Evolutionary conservation across 805 yeast genomes (phyloP).

Genomic region (Teunomyces panamensis): DNA sequence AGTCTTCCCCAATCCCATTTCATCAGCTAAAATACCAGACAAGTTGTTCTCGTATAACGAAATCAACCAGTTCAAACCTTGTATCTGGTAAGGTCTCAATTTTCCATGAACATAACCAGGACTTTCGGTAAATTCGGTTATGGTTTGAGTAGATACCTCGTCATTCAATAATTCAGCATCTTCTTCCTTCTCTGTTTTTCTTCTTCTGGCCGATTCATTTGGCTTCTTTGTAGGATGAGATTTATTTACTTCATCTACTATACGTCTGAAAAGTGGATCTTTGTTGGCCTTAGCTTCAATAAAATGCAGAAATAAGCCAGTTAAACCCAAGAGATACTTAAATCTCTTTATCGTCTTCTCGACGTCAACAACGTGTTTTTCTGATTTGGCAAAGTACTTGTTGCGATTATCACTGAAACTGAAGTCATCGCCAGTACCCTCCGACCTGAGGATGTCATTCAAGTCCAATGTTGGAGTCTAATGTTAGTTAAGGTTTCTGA

Average conservation of each 20-base stretch:
- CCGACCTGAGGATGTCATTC: conserved; percentile 5
- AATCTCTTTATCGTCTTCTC: conserved; percentile 65
- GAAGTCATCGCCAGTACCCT: background rate
- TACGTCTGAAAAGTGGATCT: conserved; percentile 55
- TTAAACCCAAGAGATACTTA: conserved; percentile 61
- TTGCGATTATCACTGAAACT: conserved; percentile 3
- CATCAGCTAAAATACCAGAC: conserved; percentile 79
- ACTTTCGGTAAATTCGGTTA: conserved; percentile 49
- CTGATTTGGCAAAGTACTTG: conserved; percentile 32
- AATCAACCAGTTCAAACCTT: conserved; percentile 78
- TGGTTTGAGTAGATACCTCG: conserved; percentile 29
- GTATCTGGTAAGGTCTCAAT: conserved; percentile 72
- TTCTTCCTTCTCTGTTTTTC: conserved; percentile 76
- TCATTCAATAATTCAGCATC: conserved; percentile 72
- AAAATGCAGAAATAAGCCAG: conserved; percentile 66
- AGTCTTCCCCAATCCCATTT: conserved; percentile 84
- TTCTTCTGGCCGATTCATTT: conserved; percentile 39
- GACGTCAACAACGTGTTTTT: conserved; percentile 45
- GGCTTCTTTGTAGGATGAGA: conserved; percentile 6
- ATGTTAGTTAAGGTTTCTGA: background rate
- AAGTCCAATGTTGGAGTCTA: conserved; percentile 6
- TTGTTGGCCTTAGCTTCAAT: conserved; percentile 61
- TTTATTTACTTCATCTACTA: conserved; percentile 39
- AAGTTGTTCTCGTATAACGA: conserved; percentile 64
- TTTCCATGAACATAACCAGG: conserved; percentile 55